These are phyloP conservation scores for Elongisporangium anandrum DNA, from an alignment of 352 stramenopile species.

Conservation along the genomic window DNA sequence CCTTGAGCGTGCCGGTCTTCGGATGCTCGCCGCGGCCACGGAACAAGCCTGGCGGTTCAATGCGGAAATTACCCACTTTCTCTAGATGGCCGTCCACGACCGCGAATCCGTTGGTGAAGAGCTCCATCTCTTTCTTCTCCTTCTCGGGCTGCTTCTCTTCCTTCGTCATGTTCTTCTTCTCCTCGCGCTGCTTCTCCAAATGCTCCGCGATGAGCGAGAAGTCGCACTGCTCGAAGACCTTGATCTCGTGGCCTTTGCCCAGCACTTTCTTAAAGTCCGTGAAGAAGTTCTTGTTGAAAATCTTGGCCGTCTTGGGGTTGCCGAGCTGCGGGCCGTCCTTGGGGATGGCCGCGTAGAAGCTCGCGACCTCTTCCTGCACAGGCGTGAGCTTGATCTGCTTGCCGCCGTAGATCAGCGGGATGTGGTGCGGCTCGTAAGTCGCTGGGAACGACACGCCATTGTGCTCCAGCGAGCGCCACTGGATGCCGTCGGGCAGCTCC, in stretches of 20 bases:
- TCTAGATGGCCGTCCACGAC: slow-evolving; percentile 98
- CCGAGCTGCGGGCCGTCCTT: slow-evolving; percentile 97
- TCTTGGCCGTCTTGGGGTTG: slow-evolving; percentile 94
- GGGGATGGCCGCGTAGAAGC: slow-evolving; percentile 94
- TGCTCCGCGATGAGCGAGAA: slow-evolving; percentile 94
- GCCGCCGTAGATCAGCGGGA: slow-evolving; percentile 95
- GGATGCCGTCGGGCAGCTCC: slow-evolving; percentile 91
- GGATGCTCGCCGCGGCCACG: slow-evolving; percentile 98
- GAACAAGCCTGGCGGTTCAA: slow-evolving; percentile 98
- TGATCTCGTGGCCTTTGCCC: slow-evolving; percentile 93
- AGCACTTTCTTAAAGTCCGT: slow-evolving; percentile 89
- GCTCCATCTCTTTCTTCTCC: slow-evolving; percentile 88
- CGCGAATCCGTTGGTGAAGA: slow-evolving; percentile 94
- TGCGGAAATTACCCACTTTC: slow-evolving; percentile 96
- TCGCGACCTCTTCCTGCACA: slow-evolving; percentile 93
- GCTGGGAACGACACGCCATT: slow-evolving; percentile 97
- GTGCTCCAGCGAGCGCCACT: slow-evolving; percentile 99
- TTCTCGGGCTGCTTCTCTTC: slow-evolving; percentile 89
- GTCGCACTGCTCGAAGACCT: slow-evolving; percentile 96
- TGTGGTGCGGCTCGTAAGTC: slow-evolving; percentile 93
- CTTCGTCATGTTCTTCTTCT: slow-evolving; percentile 96
- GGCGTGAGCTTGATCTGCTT: slow-evolving; percentile 93
- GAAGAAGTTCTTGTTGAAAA: slow-evolving; percentile 99
- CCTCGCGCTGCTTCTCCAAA: slow-evolving; percentile 90
- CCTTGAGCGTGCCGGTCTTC: slow-evolving; percentile 99